These are phyloP conservation scores for Neckera pumila DNA, from an alignment of 225 moss, liverwort and hornwort species.

Conservation along the genomic window DNA sequence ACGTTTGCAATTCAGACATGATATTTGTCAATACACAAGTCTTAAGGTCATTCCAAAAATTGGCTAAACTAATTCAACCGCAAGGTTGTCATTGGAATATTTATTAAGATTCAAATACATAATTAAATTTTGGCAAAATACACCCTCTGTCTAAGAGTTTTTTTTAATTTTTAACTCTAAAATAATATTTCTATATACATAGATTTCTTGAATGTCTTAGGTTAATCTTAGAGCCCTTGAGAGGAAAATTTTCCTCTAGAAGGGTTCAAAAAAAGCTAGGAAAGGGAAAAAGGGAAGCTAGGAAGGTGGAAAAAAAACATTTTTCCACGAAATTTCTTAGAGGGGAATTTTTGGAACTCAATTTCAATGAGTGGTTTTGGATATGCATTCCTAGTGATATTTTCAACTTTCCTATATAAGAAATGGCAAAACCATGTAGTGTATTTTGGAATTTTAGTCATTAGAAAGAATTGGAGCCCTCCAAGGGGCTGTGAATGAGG, in stretches of 20 bases:
- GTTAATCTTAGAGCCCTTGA: background rate
- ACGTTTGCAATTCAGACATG: rapidly evolving
- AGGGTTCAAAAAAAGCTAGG: too few species aligned
- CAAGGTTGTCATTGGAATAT: too few species aligned
- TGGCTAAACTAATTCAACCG: too few species aligned
- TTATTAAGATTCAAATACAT: background rate
- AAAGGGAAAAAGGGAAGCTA: too few species aligned
- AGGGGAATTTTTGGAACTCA: background rate
- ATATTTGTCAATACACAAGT: background rate
- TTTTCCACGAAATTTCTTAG: background rate
- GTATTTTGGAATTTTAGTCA: background rate
- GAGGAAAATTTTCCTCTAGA: rapidly evolving
- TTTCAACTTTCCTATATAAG: background rate
- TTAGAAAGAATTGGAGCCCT: too few species aligned
- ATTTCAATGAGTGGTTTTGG: background rate
- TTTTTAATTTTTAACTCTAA: background rate
- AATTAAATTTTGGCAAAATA: background rate
- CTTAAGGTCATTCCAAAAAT: background rate
- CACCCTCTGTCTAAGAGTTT: rapidly evolving
- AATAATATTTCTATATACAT: rapidly evolving
- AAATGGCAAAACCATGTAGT: background rate
- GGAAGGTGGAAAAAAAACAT: too few species aligned
- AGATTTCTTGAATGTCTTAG: background rate
- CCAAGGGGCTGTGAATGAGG: too few species aligned
- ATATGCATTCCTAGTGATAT: background rate